Conservation (phyloP, 306 rosid genomes). For the Acacia melanoxylon region DNA sequence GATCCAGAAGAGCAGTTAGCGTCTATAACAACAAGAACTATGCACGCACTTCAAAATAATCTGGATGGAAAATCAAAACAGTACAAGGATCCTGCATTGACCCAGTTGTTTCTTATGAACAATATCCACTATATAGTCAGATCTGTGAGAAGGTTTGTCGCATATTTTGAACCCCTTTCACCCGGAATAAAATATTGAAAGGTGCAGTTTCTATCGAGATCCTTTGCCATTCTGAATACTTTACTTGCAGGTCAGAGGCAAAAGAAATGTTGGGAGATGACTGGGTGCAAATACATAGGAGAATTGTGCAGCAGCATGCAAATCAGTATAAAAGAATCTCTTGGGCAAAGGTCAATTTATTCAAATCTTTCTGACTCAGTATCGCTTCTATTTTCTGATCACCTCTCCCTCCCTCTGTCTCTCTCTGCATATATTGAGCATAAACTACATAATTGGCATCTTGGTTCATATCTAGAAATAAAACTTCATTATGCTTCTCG, state of each 20-base stretch:
- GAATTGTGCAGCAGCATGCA: slow-evolving; percentile 98
- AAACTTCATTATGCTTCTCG: neutral
- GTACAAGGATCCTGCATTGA: slow-evolving; percentile 83
- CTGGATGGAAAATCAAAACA: slow-evolving; percentile 97
- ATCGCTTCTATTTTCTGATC: neutral
- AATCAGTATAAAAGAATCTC: slow-evolving; percentile 96
- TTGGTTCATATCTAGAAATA: slow-evolving; percentile 11
- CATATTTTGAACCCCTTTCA: neutral
- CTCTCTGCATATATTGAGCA: neutral
- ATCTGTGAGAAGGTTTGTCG: slow-evolving; percentile 83
- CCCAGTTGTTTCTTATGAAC: slow-evolving; percentile 96
- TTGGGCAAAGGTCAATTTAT: slow-evolving; percentile 83
- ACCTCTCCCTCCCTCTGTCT: neutral
- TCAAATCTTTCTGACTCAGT: neutral
- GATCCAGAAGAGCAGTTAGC: slow-evolving; percentile 78
- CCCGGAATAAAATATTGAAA: neutral
- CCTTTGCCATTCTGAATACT: slow-evolving; percentile 14
- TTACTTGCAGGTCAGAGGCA: slow-evolving; percentile 78
- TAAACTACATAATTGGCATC: slow-evolving; percentile 10
- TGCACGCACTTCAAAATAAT: slow-evolving; percentile 94
- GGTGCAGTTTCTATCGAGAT: slow-evolving; percentile 18
- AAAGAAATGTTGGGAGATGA: slow-evolving; percentile 97
- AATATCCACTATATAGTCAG: slow-evolving; percentile 97
- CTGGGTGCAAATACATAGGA: slow-evolving; percentile 98
- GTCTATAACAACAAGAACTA: slow-evolving; percentile 78